Percentiles rank a stretch among this genome's conserved stretches.
These are phyloP conservation scores for Vicia faba DNA, from an alignment of 306 rosid genomes.

Conservation along the genomic window DNA sequence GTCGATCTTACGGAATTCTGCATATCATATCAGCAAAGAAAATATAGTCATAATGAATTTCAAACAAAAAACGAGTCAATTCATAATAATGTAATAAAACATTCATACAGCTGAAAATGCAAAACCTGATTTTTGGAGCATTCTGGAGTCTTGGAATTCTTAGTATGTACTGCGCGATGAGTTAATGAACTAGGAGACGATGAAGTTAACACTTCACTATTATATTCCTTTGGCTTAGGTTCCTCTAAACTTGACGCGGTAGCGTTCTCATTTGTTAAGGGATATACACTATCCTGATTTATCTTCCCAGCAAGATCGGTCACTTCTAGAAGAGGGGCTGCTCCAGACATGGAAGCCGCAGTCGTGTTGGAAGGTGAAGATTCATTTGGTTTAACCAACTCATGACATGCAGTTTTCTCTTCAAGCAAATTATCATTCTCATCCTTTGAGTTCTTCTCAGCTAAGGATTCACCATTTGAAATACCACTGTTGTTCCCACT, in stretches of 20 bases:
- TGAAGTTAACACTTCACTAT: slow-evolving; percentile 36
- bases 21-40: slow-evolving; percentile 38
- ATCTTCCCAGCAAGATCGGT: slow-evolving; percentile 39
- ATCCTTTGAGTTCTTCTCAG: slow-evolving; percentile 41
- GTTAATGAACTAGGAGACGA: neutral
- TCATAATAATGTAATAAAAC: slow-evolving; percentile 28
- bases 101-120: slow-evolving; percentile 17
- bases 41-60: slow-evolving; percentile 12
- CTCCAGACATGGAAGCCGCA: slow-evolving; percentile 36
- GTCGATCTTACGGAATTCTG: slow-evolving; percentile 60
- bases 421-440: slow-evolving; percentile 38
- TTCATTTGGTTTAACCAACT: slow-evolving; percentile 35
- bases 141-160: slow-evolving; percentile 49
- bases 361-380: slow-evolving; percentile 33
- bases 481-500: slow-evolving; percentile 40
- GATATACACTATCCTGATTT: slow-evolving; percentile 41
- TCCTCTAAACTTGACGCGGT: slow-evolving; percentile 41
- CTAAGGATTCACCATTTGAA: slow-evolving; percentile 54
- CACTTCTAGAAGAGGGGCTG: slow-evolving; percentile 39
- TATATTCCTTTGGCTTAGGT: slow-evolving; percentile 43
- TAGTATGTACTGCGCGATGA: slow-evolving; percentile 40
- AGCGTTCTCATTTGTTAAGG: slow-evolving; percentile 39
- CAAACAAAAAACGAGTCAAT: neutral
- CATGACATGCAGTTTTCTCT: slow-evolving; percentile 32
- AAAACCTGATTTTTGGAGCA: slow-evolving; percentile 64